These are phyloP conservation scores for Pseudogymnoascus sp. DNA, from an alignment of 2,329 filamentous ascomycete species.

Conservation along the genomic window DNA sequence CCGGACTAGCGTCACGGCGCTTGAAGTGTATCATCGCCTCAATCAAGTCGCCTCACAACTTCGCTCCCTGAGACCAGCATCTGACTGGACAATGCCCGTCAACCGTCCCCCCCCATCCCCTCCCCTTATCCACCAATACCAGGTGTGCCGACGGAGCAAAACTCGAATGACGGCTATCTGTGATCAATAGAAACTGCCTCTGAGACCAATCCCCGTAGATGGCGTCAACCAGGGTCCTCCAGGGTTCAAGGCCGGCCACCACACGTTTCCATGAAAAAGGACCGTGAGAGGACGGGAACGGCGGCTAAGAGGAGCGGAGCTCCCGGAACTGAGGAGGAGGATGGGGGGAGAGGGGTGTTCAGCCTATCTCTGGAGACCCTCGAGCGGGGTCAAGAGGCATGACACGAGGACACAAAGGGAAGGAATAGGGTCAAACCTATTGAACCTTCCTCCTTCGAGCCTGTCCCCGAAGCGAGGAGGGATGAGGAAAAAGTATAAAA, in stretches of 20 bases:
- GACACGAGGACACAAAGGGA: conserved; percentile 20
- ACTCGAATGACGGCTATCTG: conserved; percentile 25
- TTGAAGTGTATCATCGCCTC: conserved; percentile 28
- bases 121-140: conserved; percentile 22
- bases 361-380: conserved; percentile 26
- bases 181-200: conserved; percentile 25
- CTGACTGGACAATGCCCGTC: conserved; percentile 2
- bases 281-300: conserved; percentile 23
- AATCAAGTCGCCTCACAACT: conserved; percentile 16
- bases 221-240: conserved; percentile 21
- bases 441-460: conserved; percentile 20
- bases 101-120: conserved; percentile 11
- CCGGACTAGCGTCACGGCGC: conserved; percentile 32
- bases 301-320: conserved; percentile 16
- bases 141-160: conserved; percentile 20
- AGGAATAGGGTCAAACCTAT: conserved; percentile 28
- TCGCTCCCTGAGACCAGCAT: conserved; percentile 11
- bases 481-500: conserved; percentile 55
- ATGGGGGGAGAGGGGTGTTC: conserved; percentile 18
- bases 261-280: conserved; percentile 23
- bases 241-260: conserved; percentile 23
- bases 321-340: conserved; percentile 12
- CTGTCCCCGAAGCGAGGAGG: conserved; percentile 23
- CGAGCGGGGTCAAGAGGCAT: conserved; percentile 31
- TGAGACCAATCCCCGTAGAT: conserved; percentile 23